phyloP scores from a whole-genome alignment of 164 flowering plant genomes.

The Piper longum region DNA sequence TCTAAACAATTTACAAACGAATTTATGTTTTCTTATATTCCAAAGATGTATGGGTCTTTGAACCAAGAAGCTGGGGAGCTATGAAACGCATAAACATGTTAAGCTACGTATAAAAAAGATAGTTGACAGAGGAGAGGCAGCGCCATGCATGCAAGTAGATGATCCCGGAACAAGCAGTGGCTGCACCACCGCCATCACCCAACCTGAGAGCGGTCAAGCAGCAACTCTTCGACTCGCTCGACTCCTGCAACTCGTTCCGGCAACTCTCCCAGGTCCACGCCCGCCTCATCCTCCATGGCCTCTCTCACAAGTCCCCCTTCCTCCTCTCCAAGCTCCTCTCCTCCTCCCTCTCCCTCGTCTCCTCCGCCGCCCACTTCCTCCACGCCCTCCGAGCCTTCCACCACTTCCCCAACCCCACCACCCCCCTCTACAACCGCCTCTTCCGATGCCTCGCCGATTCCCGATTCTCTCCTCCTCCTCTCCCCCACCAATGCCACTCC shows the following conservation, averaged over 20 bases:
- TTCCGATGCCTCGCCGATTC: constrained; percentile 31
- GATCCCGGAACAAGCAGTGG: too few species aligned
- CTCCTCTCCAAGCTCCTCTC: constrained; percentile 37
- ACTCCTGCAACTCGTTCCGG: constrained; percentile 16
- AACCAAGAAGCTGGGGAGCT: too few species aligned
- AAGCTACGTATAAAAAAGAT: too few species aligned
- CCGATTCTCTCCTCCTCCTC: background rate
- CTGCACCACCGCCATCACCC: background rate
- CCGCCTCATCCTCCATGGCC: constrained; percentile 33
- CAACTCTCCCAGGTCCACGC: constrained; percentile 30
- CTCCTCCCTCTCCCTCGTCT: constrained; percentile 19
- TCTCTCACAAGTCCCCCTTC: constrained; percentile 31
- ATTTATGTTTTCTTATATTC: too few species aligned
- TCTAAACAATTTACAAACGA: too few species aligned
- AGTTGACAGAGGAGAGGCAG: too few species aligned
- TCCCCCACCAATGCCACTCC: constrained; percentile 11
- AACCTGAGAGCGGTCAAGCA: constrained; percentile 27
- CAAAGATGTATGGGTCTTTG: too few species aligned
- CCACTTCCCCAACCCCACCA: constrained; percentile 23
- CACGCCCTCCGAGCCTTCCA: constrained; percentile 24
- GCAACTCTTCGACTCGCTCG: constrained; percentile 20
- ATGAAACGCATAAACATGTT: too few species aligned
- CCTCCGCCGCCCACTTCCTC: constrained; percentile 17
- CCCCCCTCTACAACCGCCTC: constrained; percentile 47
- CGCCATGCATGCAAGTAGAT: too few species aligned